phyloP scores from a whole-genome alignment of 2,329 filamentous ascomycete species.

The Colletotrichum sp. region DNA sequence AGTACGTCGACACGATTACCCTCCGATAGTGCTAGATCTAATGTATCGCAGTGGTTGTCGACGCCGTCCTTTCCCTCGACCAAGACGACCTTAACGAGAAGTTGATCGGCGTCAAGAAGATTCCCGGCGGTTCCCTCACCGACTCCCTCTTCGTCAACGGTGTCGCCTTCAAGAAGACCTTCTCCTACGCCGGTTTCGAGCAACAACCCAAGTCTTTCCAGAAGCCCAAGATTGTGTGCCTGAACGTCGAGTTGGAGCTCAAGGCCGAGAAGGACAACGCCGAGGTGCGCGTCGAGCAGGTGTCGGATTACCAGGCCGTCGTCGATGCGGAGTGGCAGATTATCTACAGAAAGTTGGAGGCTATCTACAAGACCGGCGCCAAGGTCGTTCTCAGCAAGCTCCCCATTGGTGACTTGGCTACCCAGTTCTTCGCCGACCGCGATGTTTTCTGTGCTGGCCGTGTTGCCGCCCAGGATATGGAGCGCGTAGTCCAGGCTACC shows the following conservation, averaged over 20 bases:
- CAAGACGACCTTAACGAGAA: constrained; percentile 98
- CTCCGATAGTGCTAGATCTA: neutral
- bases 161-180: constrained; percentile 99
- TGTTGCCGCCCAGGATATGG: constrained; percentile 89
- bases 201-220: constrained; percentile 97
- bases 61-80: constrained; percentile 92
- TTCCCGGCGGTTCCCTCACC: constrained; percentile 93
- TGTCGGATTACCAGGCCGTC: constrained; percentile 98
- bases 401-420: constrained; percentile 95
- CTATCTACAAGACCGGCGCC: constrained; percentile 89
- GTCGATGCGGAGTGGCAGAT: constrained; percentile 99
- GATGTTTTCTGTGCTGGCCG: constrained; percentile 98
- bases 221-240: constrained; percentile 93
- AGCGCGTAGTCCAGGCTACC: constrained; percentile 93
- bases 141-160: constrained; percentile 97
- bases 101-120: constrained; percentile 97
- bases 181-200: constrained; percentile 98
- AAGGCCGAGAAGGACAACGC: constrained; percentile 99
- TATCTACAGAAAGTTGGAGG: constrained; percentile 99
- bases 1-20: constrained; percentile 59
- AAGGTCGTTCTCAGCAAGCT: constrained; percentile 98
- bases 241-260: constrained; percentile 97
- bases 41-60: constrained; percentile 80
- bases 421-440: constrained; percentile 96
- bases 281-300: constrained; percentile 96